Evolutionary conservation across 2,329 filamentous ascomycete genomes (phyloP).

Genomic region (Ophiostoma quercus): DNA sequence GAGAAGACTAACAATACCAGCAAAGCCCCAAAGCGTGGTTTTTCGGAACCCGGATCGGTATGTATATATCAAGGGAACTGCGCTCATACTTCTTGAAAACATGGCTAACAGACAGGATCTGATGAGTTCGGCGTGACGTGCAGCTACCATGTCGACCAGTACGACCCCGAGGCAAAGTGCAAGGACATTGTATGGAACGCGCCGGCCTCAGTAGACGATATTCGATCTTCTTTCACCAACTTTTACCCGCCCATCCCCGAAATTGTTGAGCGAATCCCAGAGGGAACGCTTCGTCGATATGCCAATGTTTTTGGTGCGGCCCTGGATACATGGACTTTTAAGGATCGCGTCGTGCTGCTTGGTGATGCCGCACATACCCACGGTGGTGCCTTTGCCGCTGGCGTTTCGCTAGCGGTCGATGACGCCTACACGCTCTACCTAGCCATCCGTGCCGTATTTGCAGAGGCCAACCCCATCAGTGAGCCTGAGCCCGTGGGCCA

Average conservation of each 20-base stretch:
- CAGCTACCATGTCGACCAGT: slow-evolving; percentile 8
- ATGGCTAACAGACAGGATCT: neutral
- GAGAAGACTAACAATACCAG: neutral
- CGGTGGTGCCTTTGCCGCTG: neutral
- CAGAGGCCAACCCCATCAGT: neutral
- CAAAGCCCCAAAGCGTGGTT: neutral
- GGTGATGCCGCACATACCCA: neutral
- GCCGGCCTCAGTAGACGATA: neutral
- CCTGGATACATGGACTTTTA: neutral
- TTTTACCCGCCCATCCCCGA: neutral
- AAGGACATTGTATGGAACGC: neutral
- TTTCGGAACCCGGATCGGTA: neutral
- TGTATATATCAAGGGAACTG: neutral
- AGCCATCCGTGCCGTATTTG: neutral
- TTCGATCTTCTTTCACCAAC: neutral
- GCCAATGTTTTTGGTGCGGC: neutral
- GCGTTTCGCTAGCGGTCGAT: slow-evolving; percentile 23
- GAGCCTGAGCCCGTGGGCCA: neutral
- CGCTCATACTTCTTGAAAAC: neutral
- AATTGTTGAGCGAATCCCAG: neutral
- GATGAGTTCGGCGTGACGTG: neutral
- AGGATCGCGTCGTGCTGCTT: neutral
- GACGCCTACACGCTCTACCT: slow-evolving; percentile 4
- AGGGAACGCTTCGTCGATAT: neutral
- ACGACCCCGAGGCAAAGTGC: neutral